These are phyloP conservation scores for Oryza nivara DNA, from an alignment of 176 grass and related monocot genomes.

Conservation along the genomic window DNA sequence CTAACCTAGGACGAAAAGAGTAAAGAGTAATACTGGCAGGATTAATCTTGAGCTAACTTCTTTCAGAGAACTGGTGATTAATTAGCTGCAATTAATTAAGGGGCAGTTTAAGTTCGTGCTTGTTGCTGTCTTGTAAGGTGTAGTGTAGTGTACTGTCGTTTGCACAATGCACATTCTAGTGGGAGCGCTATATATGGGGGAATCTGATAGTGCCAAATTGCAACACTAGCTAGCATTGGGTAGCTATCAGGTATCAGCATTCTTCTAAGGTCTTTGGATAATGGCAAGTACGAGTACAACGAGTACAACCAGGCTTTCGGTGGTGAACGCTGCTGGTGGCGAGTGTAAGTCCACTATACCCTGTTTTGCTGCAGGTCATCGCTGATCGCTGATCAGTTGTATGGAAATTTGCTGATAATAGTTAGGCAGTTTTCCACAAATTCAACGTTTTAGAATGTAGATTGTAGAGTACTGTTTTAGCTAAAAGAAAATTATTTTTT, in stretches of 20 bases:
- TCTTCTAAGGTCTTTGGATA: not conserved
- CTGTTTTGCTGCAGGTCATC: not conserved
- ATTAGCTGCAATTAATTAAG: not conserved
- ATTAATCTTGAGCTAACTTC: not conserved
- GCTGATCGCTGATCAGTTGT: not conserved
- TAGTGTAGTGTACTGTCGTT: not conserved
- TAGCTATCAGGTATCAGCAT: not conserved
- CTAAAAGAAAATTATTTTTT: no score
- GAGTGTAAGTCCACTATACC: not conserved
- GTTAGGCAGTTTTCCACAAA: not conserved
- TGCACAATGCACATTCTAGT: not conserved
- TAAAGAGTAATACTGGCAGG: not conserved
- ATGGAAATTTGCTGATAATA: not conserved
- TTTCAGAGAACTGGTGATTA: not conserved
- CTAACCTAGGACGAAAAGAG: not conserved
- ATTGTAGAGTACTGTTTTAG: no score
- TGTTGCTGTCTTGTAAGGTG: not conserved
- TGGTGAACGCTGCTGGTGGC: no score
- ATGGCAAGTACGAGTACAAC: not conserved
- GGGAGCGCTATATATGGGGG: not conserved
- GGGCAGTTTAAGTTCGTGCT: not conserved
- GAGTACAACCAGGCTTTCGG: not conserved
- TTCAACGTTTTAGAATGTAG: not conserved
- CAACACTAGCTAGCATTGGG: not conserved
- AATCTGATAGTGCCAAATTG: not conserved